Percentiles rank a stretch among this genome's conserved stretches.
These are phyloP conservation scores for Dendrobium nobile DNA, from an alignment of 106 monocot species.

Conservation along the genomic window DNA sequence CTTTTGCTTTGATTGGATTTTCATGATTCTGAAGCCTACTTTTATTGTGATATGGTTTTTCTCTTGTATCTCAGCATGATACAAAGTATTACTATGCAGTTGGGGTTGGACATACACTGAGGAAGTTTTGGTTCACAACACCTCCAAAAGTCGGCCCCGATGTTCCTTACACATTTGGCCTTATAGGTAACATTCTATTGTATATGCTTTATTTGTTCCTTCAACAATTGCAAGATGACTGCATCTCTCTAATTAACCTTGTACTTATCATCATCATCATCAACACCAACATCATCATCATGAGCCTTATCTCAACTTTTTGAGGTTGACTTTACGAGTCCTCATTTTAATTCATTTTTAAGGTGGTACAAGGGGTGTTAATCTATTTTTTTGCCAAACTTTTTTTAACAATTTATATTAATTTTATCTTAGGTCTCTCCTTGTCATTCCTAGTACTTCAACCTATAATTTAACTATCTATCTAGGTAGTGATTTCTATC, in stretches of 20 bases:
- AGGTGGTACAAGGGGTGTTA: no score
- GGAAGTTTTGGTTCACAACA: slow-evolving; percentile 71
- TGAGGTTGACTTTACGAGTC: no score
- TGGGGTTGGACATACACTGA: slow-evolving; percentile 40
- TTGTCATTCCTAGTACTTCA: no score
- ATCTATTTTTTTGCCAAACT: no score
- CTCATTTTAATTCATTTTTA: no score
- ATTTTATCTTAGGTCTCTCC: not conserved
- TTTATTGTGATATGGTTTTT: not conserved
- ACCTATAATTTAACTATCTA: no score
- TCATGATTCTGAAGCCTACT: not conserved
- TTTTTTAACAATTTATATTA: no score
- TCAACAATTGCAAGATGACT: not conserved
- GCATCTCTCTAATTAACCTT: not conserved
- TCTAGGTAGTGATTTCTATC: no score
- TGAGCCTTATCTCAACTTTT: no score
- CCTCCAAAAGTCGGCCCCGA: slow-evolving; percentile 78
- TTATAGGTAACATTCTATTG: slow-evolving; percentile 34
- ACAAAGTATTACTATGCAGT: slow-evolving; percentile 69
- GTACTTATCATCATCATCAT: no score
- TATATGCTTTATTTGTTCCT: not conserved
- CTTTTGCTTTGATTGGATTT: not conserved
- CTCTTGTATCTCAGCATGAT: slow-evolving; percentile 40
- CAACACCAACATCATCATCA: no score
- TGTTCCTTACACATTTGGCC: slow-evolving; percentile 63